Evolutionary conservation across 176 grass and related monocot genomes (phyloP).

Genomic region (maize (Zea mays)): DNA sequence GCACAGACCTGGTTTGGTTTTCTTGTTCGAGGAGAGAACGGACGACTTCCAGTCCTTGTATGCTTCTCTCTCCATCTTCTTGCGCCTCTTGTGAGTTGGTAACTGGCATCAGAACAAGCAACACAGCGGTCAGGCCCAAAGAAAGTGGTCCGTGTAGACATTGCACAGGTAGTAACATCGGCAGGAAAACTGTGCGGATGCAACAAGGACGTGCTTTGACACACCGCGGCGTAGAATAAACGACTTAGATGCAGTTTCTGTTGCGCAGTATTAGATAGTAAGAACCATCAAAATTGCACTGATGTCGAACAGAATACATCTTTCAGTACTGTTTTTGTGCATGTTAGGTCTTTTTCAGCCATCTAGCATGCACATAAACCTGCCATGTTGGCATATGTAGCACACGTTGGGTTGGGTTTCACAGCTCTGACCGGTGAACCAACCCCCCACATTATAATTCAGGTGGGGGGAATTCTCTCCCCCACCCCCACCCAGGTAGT

Average conservation of each 20-base stretch:
- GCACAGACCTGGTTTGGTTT: slow-evolving; percentile 59
- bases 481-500: too few species aligned
- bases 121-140: background rate
- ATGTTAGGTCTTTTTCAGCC: background rate
- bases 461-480: too few species aligned
- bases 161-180: background rate
- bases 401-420: too few species aligned
- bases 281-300: background rate
- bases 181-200: background rate
- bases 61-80: slow-evolving; percentile 71
- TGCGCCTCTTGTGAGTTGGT: slow-evolving; percentile 82
- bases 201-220: background rate
- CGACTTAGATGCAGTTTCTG: background rate
- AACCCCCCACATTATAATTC: too few species aligned
- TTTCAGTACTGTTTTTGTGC: background rate
- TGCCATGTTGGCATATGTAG: too few species aligned
- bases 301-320: background rate
- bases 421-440: too few species aligned
- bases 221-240: background rate
- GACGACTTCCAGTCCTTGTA: slow-evolving; percentile 82
- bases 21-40: slow-evolving; percentile 75
- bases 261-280: background rate
- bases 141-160: background rate
- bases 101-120: slow-evolving; percentile 53
- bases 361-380: background rate